phyloP scores from a whole-genome alignment of 306 rosid species.

The Fragaria iinumae region DNA sequence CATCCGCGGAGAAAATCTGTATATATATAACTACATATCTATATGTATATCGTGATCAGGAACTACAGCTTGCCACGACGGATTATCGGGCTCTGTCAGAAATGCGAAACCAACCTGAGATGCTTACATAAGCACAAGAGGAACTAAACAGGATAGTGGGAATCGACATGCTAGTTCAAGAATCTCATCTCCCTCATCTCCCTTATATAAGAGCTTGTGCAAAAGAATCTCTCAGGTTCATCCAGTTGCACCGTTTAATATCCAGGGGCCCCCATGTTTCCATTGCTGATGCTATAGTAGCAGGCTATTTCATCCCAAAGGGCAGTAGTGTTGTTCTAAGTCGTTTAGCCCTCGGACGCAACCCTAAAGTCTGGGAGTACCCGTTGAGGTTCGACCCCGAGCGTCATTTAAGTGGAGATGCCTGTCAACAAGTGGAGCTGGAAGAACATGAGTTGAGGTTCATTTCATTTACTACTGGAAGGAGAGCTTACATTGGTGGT shows the following conservation, averaged over 20 bases:
- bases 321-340: conserved; percentile 45
- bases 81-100: conserved; percentile 14
- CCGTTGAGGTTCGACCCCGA: conserved; percentile 35
- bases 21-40: no score
- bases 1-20: no score
- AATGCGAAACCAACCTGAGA: conserved; percentile 38
- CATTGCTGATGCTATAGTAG: conserved; percentile 18
- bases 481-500: conserved; percentile 37
- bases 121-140: conserved; percentile 27
- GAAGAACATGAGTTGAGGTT: conserved; percentile 28
- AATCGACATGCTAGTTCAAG: conserved; percentile 32
- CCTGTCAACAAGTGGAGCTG: conserved; percentile 5
- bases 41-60: no score
- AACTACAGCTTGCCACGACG: no score
- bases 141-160: conserved; percentile 43
- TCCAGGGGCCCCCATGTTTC: conserved; percentile 36
- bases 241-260: conserved; percentile 36
- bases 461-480: conserved; percentile 39
- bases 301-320: conserved; percentile 41
- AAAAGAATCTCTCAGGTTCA: conserved; percentile 48
- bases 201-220: conserved; percentile 41
- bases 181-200: conserved; percentile 42
- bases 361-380: conserved; percentile 37
- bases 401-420: conserved; percentile 19
- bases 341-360: conserved; percentile 33